Evolutionary conservation across 805 yeast species (phyloP).

Genomic region (Candida vaughaniae): DNA sequence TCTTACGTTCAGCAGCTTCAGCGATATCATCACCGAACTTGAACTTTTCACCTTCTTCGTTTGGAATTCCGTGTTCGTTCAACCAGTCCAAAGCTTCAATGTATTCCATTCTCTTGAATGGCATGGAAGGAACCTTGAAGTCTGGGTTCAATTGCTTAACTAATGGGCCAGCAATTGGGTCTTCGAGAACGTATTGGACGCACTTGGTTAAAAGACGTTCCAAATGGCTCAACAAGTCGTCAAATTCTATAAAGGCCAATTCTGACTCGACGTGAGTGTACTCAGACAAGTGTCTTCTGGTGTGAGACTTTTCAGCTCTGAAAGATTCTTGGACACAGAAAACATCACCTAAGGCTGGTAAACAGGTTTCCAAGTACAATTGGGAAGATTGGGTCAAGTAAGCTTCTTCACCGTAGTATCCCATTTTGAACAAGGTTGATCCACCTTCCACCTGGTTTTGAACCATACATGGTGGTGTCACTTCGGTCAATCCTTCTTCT

Average conservation of each 20-base stretch:
- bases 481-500: conserved; percentile 79
- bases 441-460: conserved; percentile 99
- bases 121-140: conserved; percentile 76
- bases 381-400: conserved; percentile 96
- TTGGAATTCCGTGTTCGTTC: conserved; percentile 88
- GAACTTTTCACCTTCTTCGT: conserved; percentile 92
- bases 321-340: conserved; percentile 97
- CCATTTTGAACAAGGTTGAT: conserved; percentile 86
- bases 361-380: conserved; percentile 91
- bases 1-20: conserved; percentile 98
- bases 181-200: conserved; percentile 76
- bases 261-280: conserved; percentile 97
- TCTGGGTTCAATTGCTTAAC: conserved; percentile 90
- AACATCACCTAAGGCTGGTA: conserved; percentile 96
- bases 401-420: conserved; percentile 97
- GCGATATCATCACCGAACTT: conserved; percentile 98
- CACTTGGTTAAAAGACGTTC: conserved; percentile 73
- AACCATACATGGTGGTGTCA: conserved; percentile 99
- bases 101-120: conserved; percentile 91
- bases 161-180: conserved; percentile 90
- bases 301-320: conserved; percentile 98
- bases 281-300: conserved; percentile 96
- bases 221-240: conserved; percentile 80
- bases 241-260: conserved; percentile 82
- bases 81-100: conserved; percentile 92